phyloP scores from a whole-genome alignment of 441 rosid species.

The Erodium texanum region DNA sequence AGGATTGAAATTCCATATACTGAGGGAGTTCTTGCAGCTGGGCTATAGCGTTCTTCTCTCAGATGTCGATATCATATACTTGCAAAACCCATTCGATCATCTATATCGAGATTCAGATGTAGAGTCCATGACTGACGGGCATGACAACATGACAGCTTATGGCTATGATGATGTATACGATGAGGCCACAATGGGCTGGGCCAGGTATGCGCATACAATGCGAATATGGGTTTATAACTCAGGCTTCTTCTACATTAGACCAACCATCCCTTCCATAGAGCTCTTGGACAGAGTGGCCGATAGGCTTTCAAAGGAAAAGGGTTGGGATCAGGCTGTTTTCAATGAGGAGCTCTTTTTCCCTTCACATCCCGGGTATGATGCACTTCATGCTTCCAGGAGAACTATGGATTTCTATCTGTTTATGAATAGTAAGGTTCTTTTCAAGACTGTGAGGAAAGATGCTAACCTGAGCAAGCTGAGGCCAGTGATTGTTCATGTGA shows the following conservation, averaged over 20 bases:
- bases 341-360: conserved; percentile 1
- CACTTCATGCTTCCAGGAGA: neutral
- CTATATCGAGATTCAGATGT: neutral
- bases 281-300: neutral
- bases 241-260: neutral
- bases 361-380: neutral
- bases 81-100: neutral
- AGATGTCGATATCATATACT: neutral
- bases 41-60: neutral
- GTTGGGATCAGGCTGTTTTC: neutral
- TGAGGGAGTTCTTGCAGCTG: neutral
- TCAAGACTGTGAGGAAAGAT: neutral
- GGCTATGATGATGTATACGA: neutral
- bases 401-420: neutral
- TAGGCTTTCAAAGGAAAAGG: neutral
- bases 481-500: neutral
- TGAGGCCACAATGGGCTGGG: neutral
- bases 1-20: neutral
- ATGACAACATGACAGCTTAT: neutral
- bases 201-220: neutral
- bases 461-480: neutral
- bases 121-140: neutral
- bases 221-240: conserved; percentile 3
- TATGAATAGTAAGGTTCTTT: neutral
- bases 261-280: neutral